Evolutionary conservation across 352 stramenopile genomes (phyloP).

Genomic region (Plasmopara muralis): DNA sequence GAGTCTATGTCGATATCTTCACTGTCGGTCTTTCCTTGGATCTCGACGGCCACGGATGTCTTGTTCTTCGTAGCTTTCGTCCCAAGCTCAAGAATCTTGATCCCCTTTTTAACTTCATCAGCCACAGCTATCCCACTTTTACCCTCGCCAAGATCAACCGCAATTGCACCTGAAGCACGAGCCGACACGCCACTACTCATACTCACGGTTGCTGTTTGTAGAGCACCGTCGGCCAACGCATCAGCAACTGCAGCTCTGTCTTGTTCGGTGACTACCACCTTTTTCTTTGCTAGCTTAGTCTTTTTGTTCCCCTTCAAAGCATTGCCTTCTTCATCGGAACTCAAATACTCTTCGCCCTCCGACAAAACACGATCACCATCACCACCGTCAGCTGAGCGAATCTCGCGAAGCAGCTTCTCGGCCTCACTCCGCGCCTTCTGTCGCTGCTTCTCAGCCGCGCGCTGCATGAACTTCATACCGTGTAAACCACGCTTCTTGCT

Average conservation of each 20-base stretch:
- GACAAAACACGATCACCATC: conserved; percentile 69
- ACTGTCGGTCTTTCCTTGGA: conserved; percentile 11
- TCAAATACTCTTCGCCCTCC: conserved; percentile 44
- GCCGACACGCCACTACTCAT: conserved; percentile 70
- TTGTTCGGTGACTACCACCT: conserved; percentile 36
- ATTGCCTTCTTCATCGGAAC: conserved; percentile 33
- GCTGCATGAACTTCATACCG: conserved; percentile 98
- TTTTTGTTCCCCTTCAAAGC: conserved; percentile 22
- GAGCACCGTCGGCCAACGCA: conserved; percentile 39
- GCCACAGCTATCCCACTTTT: conserved; percentile 16
- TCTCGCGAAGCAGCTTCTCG: conserved; percentile 89
- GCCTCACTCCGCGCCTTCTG: conserved; percentile 89
- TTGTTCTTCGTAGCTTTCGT: conserved; percentile 11
- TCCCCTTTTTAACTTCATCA: conserved; percentile 19
- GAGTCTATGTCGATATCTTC: conserved; percentile 20
- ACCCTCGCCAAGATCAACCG: conserved; percentile 65
- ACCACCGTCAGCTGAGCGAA: conserved; percentile 78
- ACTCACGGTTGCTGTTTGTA: conserved; percentile 58
- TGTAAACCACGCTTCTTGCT: conserved; percentile 82
- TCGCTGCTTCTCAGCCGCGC: conserved; percentile 92
- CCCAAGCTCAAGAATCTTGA: conserved; percentile 32
- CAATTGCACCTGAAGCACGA: conserved; percentile 51
- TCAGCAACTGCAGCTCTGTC: conserved; percentile 50
- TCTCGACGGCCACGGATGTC: conserved; percentile 7
- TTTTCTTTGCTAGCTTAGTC: conserved; percentile 35